A percentile compares a stretch with the other conserved stretches of the same genome.
phyloP scores from a whole-genome alignment of 345 rosid species.

The Eutrema heterophyllum region DNA sequence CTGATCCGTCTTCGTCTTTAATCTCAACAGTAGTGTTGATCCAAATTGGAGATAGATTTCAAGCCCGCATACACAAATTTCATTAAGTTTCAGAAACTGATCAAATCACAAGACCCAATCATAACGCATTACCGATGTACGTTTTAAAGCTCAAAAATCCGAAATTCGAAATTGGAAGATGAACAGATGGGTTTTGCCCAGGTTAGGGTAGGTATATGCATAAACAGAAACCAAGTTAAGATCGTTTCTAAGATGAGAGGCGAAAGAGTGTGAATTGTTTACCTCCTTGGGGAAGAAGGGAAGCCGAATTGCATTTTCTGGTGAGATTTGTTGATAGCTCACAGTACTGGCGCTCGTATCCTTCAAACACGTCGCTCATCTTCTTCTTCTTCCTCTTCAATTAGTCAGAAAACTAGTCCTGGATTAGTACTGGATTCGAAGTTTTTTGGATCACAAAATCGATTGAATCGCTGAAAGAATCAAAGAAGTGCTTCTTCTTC shows the following conservation, averaged over 20 bases:
- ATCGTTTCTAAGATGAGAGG: neutral
- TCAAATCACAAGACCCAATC: neutral
- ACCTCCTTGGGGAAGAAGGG: conserved; percentile 53
- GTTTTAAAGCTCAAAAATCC: neutral
- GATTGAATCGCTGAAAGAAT: neutral
- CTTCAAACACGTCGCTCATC: conserved; percentile 77
- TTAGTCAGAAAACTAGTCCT: neutral
- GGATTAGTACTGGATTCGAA: neutral
- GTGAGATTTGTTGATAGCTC: conserved; percentile 77
- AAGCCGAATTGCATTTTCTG: conserved; percentile 55
- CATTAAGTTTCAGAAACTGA: neutral
- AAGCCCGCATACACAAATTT: neutral
- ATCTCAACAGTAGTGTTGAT: neutral
- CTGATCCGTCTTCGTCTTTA: neutral
- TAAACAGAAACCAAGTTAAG: neutral
- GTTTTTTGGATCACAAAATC: neutral
- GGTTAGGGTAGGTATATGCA: neutral
- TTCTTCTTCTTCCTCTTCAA: conserved; percentile 33
- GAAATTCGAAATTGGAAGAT: neutral
- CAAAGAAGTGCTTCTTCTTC: neutral
- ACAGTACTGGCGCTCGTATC: conserved; percentile 87
- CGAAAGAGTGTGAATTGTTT: neutral
- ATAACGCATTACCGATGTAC: neutral
- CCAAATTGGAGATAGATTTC: no score
- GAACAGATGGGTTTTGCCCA: neutral